Evolutionary conservation across 805 yeast genomes (phyloP).

Genomic region (Starmerella gropengiesseri): DNA sequence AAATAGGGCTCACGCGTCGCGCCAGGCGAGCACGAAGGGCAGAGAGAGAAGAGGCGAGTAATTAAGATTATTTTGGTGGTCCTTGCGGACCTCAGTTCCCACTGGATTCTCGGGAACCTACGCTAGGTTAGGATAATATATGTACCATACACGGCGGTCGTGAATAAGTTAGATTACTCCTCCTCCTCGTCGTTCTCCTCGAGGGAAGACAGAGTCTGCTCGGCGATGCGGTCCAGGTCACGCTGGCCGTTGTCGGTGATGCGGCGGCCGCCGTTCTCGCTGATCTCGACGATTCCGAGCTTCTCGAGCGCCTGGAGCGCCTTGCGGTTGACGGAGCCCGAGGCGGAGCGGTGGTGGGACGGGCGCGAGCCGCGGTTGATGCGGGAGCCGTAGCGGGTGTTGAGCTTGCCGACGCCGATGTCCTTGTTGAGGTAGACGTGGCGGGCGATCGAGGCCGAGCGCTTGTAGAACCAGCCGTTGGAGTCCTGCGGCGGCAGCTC

Average conservation of each 20-base stretch:
- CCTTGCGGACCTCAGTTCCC: constrained; percentile 23
- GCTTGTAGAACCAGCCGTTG: constrained; percentile 99
- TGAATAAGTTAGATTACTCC: constrained; percentile 18
- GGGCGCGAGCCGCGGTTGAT: constrained; percentile 99
- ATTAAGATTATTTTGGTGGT: constrained; percentile 3
- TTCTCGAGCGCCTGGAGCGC: constrained; percentile 96
- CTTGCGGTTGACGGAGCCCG: constrained; percentile 98
- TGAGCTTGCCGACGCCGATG: constrained; percentile 98
- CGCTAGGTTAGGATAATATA: constrained; percentile 12
- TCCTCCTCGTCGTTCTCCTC: constrained; percentile 38
- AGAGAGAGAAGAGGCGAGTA: neutral
- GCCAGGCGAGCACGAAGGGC: neutral
- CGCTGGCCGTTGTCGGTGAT: constrained; percentile 99
- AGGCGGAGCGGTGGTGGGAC: constrained; percentile 96
- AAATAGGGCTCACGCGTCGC: neutral
- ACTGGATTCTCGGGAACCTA: constrained; percentile 24
- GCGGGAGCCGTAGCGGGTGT: constrained; percentile 99
- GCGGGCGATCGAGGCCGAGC: constrained; percentile 99
- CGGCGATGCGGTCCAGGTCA: constrained; percentile 99
- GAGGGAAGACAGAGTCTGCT: constrained; percentile 91
- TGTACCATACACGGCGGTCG: constrained; percentile 3
- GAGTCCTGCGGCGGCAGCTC: constrained; percentile 99
- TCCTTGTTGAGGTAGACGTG: constrained; percentile 99
- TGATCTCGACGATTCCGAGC: constrained; percentile 91
- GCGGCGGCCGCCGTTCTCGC: constrained; percentile 98